Conservation (phyloP, 345 rosid species). For the Sapria himalayana region DNA sequence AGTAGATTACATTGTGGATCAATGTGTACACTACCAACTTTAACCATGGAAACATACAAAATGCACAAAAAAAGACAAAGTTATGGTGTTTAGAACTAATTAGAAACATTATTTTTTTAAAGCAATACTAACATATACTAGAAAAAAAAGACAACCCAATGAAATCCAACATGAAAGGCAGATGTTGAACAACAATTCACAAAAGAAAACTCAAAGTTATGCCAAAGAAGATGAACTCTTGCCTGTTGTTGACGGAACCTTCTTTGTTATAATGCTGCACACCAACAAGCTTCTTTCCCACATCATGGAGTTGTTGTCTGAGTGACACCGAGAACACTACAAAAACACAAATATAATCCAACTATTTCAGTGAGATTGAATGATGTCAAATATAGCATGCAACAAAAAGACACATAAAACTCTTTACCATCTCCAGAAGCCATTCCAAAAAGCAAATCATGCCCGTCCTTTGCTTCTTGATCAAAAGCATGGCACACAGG, state of each 20-base stretch:
- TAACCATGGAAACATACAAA: too few relatives aligned
- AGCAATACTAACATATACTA: too few relatives aligned
- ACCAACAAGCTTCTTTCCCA: constrained; percentile 88
- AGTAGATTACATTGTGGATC: too few relatives aligned
- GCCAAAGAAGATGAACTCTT: constrained; percentile 21
- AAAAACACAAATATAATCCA: constrained; percentile 16
- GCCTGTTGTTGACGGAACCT: constrained; percentile 79
- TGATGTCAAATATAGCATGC: constrained; percentile 6
- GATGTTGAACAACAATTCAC: too few relatives aligned
- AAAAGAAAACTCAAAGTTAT: too few relatives aligned
- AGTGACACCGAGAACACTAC: constrained; percentile 92
- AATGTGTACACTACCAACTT: too few relatives aligned
- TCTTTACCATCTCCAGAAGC: constrained; percentile 87
- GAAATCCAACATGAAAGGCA: too few relatives aligned
- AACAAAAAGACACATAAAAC: constrained; percentile 7
- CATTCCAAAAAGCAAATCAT: constrained; percentile 84
- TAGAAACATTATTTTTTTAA: too few relatives aligned
- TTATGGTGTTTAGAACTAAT: too few relatives aligned
- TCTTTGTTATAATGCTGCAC: constrained; percentile 92
- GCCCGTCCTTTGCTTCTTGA: constrained; percentile 91
- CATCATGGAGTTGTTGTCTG: constrained; percentile 95
- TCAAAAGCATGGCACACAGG: constrained; percentile 96
- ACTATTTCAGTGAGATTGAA: constrained; percentile 11
- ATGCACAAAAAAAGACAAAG: too few relatives aligned
- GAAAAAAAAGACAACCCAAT: too few relatives aligned